These are phyloP conservation scores for Geosmithia morbida DNA, from an alignment of 2,329 filamentous ascomycete genomes.

Conservation along the genomic window DNA sequence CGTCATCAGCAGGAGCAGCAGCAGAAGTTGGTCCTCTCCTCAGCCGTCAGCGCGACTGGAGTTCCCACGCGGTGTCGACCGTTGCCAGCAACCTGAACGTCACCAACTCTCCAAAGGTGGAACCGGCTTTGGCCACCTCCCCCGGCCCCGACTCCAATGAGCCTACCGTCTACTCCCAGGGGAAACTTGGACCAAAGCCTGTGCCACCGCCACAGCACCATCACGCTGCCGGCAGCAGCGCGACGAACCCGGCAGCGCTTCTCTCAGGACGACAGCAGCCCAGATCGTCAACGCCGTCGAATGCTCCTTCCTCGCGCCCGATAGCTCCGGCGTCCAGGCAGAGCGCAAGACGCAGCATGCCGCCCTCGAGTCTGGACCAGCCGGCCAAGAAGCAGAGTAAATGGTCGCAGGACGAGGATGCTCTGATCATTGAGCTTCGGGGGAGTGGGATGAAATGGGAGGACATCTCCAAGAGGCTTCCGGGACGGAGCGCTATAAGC, in stretches of 20 bases:
- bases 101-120: slow-evolving; percentile 59
- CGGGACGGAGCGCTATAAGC: slow-evolving; percentile 83
- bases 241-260: not conserved
- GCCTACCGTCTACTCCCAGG: slow-evolving; percentile 35
- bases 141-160: slow-evolving; percentile 59
- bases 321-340: slow-evolving; percentile 17
- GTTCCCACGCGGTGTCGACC: slow-evolving; percentile 1
- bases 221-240: slow-evolving; percentile 5
- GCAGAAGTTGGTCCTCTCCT: too few relatives aligned
- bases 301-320: slow-evolving; percentile 6
- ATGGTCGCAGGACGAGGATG: slow-evolving; percentile 88
- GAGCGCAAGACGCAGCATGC: slow-evolving; percentile 16
- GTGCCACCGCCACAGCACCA: not conserved
- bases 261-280: not conserved
- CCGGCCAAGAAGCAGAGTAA: slow-evolving; percentile 92
- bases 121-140: slow-evolving; percentile 86
- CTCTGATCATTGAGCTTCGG: slow-evolving; percentile 82
- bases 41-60: slow-evolving; percentile 9
- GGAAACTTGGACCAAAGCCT: not conserved
- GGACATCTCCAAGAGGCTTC: slow-evolving; percentile 83
- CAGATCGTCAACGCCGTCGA: slow-evolving; percentile 3
- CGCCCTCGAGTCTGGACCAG: slow-evolving; percentile 41
- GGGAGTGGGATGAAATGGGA: slow-evolving; percentile 97
- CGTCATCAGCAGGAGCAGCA: too few relatives aligned
- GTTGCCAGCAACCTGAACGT: not conserved